A percentile compares a stretch with the other conserved stretches of the same genome.
These are phyloP conservation scores for Microdochium paspali DNA, from an alignment of 2,329 filamentous ascomycete species.

Conservation along the genomic window DNA sequence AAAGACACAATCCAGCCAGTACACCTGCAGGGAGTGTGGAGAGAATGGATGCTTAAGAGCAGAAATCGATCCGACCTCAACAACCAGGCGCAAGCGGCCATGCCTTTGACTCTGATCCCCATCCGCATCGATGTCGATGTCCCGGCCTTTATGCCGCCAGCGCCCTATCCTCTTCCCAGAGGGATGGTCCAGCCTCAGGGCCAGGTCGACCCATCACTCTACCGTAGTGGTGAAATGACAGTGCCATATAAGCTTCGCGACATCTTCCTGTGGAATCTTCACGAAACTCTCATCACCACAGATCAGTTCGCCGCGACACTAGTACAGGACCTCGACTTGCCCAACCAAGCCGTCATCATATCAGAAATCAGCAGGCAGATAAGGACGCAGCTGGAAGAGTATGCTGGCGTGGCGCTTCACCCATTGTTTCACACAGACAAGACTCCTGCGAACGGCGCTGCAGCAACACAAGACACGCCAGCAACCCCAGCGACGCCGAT, in stretches of 20 bases:
- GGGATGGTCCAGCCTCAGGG: conserved; percentile 61
- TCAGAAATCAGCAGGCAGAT: conserved; percentile 88
- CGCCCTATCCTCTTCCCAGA: conserved; percentile 54
- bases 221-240: conserved; percentile 69
- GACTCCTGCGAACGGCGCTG: conserved; percentile 14
- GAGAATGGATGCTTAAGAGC: conserved; percentile 87
- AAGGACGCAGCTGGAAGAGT: conserved; percentile 89
- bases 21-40: conserved; percentile 80
- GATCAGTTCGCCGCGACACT: conserved; percentile 90
- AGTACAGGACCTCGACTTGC: conserved; percentile 88
- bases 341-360: conserved; percentile 60
- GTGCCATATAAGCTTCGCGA: conserved; percentile 85
- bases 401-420: conserved; percentile 87
- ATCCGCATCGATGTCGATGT: conserved; percentile 96
- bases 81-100: conserved; percentile 55
- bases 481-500: conserved; percentile 29
- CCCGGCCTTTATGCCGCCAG: conserved; percentile 60
- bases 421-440: conserved; percentile 68
- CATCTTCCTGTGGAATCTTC: conserved; percentile 95
- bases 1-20: conserved; percentile 75
- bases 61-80: conserved; percentile 48
- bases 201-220: conserved; percentile 48
- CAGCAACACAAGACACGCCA: conserved; percentile 23
- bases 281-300: conserved; percentile 87
- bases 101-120: conserved; percentile 85